phyloP scores from a whole-genome alignment of 495 filamentous ascomycete genomes.

The Cudoniella acicularis region DNA sequence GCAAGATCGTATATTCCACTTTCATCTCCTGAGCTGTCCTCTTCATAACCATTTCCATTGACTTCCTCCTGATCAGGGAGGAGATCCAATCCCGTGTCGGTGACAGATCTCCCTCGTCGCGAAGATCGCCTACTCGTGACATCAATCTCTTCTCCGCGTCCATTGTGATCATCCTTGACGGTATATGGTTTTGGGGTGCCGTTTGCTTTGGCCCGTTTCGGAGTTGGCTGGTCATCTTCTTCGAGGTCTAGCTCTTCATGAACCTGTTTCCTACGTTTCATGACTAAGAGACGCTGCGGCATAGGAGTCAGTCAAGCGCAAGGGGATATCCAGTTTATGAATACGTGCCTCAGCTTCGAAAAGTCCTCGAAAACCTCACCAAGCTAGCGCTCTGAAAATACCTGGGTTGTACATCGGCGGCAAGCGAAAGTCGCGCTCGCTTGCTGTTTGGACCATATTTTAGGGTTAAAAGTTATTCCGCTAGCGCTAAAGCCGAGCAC shows the following conservation, averaged over 20 bases:
- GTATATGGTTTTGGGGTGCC: background rate
- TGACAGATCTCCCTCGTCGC: background rate
- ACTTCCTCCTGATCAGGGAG: too few relatives aligned
- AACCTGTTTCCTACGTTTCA: conserved; percentile 20
- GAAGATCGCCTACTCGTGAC: conserved; percentile 2
- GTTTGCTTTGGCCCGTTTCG: background rate
- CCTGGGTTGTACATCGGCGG: conserved; percentile 4
- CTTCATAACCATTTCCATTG: background rate
- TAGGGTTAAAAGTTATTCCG: conserved; percentile 13
- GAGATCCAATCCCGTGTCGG: too few relatives aligned
- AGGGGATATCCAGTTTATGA: too few relatives aligned
- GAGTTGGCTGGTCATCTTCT: background rate
- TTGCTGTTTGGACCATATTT: too few relatives aligned
- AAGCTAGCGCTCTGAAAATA: too few relatives aligned
- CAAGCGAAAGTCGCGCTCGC: background rate
- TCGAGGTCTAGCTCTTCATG: conserved; percentile 2
- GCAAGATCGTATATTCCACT: too few relatives aligned
- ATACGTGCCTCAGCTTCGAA: too few relatives aligned
- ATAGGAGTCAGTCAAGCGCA: too few relatives aligned
- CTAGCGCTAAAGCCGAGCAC: conserved; percentile 1
- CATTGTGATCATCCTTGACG: background rate
- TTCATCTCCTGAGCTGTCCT: too few relatives aligned
- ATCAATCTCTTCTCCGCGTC: background rate
- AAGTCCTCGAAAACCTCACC: too few relatives aligned
- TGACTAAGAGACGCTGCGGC: too few relatives aligned